These are phyloP conservation scores for Dendrostoma leiphaemia DNA, from an alignment of 2,329 filamentous ascomycete species.

Conservation along the genomic window DNA sequence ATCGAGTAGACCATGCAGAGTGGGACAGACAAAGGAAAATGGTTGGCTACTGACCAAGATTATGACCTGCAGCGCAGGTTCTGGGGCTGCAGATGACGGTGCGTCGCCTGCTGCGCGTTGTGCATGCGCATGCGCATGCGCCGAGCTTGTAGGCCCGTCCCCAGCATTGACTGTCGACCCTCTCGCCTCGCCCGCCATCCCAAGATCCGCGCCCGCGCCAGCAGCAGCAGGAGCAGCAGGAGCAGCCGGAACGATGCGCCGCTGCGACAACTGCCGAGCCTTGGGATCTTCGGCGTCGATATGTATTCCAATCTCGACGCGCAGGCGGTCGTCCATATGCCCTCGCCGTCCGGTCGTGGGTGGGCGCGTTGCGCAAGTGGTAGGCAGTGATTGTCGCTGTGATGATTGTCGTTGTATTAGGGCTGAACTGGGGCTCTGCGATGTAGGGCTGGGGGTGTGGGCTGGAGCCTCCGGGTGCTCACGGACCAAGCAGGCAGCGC, in stretches of 20 bases:
- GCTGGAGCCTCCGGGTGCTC: no score
- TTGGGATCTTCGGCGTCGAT: no score
- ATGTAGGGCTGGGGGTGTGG: no score
- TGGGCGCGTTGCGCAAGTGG: no score
- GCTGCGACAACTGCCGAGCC: no score
- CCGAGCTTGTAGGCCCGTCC: constrained; percentile 12
- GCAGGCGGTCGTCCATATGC: not conserved
- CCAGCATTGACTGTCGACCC: constrained; percentile 11
- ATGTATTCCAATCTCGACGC: not conserved
- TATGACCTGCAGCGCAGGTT: constrained; percentile 68
- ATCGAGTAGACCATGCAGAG: no score
- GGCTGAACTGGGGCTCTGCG: no score
- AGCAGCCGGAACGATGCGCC: constrained; percentile 9
- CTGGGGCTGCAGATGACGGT: constrained; percentile 5
- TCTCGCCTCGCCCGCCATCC: constrained; percentile 15
- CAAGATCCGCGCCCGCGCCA: not conserved
- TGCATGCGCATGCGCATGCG: constrained; percentile 8
- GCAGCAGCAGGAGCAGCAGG: constrained; percentile 5
- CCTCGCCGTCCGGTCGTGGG: not conserved
- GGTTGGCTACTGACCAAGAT: constrained; percentile 59
- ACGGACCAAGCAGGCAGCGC: no score
- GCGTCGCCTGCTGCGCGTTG: not conserved
- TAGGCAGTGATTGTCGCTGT: no score
- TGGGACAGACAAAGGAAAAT: constrained; percentile 3
- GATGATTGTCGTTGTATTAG: no score